Evolutionary conservation across 129 eudicot species (phyloP).

Genomic region (Saposhnikovia divaricata): DNA sequence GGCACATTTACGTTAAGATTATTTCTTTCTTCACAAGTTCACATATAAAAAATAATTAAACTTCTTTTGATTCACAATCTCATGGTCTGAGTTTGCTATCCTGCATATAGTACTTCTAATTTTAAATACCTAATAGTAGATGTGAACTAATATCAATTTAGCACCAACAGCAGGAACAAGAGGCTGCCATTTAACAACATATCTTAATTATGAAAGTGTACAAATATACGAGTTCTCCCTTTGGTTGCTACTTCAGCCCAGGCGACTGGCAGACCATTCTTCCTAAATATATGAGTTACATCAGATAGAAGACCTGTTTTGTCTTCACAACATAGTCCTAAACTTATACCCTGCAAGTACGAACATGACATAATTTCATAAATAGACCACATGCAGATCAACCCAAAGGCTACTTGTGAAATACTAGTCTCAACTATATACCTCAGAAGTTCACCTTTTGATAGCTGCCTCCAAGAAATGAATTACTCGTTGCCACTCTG

Average conservation of each 20-base stretch:
- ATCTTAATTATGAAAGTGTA: too few relatives aligned
- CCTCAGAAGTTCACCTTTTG: slow-evolving; percentile 68
- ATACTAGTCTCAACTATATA: slow-evolving; percentile 16
- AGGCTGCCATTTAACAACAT: too few relatives aligned
- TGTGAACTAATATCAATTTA: too few relatives aligned
- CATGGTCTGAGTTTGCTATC: too few relatives aligned
- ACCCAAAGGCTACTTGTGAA: background rate
- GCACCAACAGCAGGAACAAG: too few relatives aligned
- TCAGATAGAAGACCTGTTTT: slow-evolving; percentile 67
- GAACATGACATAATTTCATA: background rate
- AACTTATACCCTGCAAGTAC: slow-evolving; percentile 54
- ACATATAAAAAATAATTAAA: too few relatives aligned
- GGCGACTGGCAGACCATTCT: slow-evolving; percentile 66
- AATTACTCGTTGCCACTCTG: slow-evolving; percentile 71
- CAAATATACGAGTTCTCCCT: too few relatives aligned
- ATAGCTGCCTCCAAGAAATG: slow-evolving; percentile 81
- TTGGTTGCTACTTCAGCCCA: slow-evolving; percentile 84
- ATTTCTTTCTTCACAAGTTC: too few relatives aligned
- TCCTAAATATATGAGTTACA: slow-evolving; percentile 74
- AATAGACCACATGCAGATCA: background rate
- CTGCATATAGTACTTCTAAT: too few relatives aligned
- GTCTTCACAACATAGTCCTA: slow-evolving; percentile 70
- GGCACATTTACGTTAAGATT: too few relatives aligned
- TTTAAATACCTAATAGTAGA: too few relatives aligned
- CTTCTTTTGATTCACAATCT: too few relatives aligned